A percentile compares a stretch with the other conserved stretches of the same genome.
These are phyloP conservation scores for Tripidium arundinaceum DNA, from an alignment of 202 grass and related monocot species.

Conservation along the genomic window DNA sequence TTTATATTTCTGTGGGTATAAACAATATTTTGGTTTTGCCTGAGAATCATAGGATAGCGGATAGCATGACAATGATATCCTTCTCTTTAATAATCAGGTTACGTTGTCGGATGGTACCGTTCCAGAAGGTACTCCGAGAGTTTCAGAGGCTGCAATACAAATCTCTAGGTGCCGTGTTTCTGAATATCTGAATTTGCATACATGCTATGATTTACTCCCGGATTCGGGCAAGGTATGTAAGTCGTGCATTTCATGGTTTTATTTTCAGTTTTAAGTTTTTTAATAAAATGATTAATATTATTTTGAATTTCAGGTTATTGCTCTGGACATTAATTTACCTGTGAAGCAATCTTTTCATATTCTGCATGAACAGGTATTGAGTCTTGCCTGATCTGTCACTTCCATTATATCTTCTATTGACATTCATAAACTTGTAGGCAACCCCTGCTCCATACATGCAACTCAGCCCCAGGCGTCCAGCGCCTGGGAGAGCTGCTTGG, in stretches of 20 bases:
- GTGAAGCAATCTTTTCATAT: conserved; percentile 99
- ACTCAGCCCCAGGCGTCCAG: not conserved
- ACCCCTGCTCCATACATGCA: not conserved
- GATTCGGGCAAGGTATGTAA: conserved; percentile 86
- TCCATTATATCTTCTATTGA: not conserved
- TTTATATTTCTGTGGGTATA: not conserved
- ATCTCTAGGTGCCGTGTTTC: conserved; percentile 61
- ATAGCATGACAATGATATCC: not conserved
- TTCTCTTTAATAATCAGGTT: conserved; percentile 43
- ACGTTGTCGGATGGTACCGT: conserved; percentile 26
- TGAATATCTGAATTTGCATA: conserved; percentile 71
- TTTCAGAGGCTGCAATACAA: conserved; percentile 72
- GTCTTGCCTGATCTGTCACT: conserved; percentile 12
- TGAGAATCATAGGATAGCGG: not conserved
- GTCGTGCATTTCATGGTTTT: not conserved
- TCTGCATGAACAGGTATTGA: conserved; percentile 90
- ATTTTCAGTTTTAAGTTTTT: not conserved
- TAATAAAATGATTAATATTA: not conserved
- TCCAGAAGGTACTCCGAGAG: conserved; percentile 47
- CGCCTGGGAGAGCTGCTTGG: not conserved
- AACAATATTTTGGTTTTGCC: not conserved
- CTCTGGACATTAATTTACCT: conserved; percentile 88
- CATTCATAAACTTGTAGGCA: not conserved
- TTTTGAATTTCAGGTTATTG: conserved; percentile 74
- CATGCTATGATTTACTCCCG: conserved; percentile 80